Percentiles rank a stretch among this genome's conserved stretches.
Evolutionary conservation across 176 grass and related monocot species (phyloP).

Genomic region (Cenchrus americanus): DNA sequence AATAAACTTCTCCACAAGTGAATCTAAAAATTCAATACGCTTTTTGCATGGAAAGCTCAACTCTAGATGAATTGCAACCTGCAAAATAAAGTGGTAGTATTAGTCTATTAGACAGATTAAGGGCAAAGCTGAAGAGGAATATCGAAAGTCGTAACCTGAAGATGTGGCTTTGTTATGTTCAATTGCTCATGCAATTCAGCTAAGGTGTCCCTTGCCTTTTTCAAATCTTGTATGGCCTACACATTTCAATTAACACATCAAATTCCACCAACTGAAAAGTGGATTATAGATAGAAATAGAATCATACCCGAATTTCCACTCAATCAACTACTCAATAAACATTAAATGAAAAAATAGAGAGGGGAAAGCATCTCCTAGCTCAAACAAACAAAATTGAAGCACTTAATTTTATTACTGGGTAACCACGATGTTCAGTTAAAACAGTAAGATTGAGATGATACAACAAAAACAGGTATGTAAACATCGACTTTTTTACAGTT

Average conservation of each 20-base stretch:
- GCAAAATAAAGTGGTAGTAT: constrained; percentile 33
- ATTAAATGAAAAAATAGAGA: background rate
- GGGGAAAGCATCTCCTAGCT: background rate
- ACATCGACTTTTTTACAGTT: background rate
- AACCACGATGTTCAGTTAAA: background rate
- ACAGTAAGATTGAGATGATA: background rate
- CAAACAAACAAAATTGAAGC: background rate
- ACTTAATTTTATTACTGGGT: background rate
- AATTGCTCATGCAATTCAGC: constrained; percentile 53
- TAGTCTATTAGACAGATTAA: background rate
- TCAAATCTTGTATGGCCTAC: constrained; percentile 65
- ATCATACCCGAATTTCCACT: background rate
- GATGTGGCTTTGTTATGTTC: constrained; percentile 61
- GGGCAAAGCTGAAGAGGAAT: background rate
- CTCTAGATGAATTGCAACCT: constrained; percentile 89
- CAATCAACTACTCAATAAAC: background rate
- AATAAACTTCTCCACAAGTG: constrained; percentile 88
- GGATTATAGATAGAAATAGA: background rate
- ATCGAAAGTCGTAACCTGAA: constrained; percentile 65
- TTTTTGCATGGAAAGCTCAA: constrained; percentile 75
- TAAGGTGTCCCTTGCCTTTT: constrained; percentile 83
- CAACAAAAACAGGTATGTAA: background rate
- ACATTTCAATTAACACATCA: constrained; percentile 41
- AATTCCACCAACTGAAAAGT: constrained; percentile 19
- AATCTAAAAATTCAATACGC: constrained; percentile 75